Evolutionary conservation across 2,329 filamentous ascomycete species (phyloP), one percentile per base, ranked within the genome.

Genomic region (Beauveria brongniartii): DNA sequence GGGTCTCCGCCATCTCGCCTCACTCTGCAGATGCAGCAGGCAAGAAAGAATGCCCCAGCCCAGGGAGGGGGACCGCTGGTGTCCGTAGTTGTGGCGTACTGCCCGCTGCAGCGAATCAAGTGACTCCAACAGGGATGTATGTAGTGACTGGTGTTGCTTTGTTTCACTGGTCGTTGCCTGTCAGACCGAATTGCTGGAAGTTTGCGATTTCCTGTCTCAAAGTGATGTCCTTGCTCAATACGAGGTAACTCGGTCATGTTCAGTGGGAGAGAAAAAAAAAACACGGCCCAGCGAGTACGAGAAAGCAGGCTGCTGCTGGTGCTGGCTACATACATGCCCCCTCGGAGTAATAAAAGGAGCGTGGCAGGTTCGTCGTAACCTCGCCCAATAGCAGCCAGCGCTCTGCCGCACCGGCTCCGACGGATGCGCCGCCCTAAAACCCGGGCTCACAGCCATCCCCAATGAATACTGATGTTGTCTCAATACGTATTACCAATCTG

Each of bases 391-490:
- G 41, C 16, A 22, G 37, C 48, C 44, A 18, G 44, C 20, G 4
- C n/a, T 47, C 24, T 60, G 57, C 57, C 50, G 57, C 41, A 47
- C 57, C 57, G 57, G 57, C 57, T 60, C 57, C 57, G 57, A 60
- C 48, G 57, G 56, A 30, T 44, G 56, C 56, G 26, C 55, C 44
- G 37, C 34, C 44, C 54, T 30, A 51, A 20, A 26, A 46, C 55
- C 55, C 46, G 55, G 53, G 53, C 41, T 44, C 41, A 14, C n/a
- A 18, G 16, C 8, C 18, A 22, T 10, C 20, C 18, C 22, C 8
- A 24, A n/a, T 30, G 50, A 26, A 20, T 28, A 22, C 51, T 54
- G 51, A 53, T 43, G 28, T 6, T 47, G 41, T 56, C 54, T 56
- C 41, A 55, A 30, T n/a, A 18, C 43, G 20, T 20, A n/a, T 48